Conservation (phyloP, 306 rosid genomes). For the Rosa lucieae region DNA sequence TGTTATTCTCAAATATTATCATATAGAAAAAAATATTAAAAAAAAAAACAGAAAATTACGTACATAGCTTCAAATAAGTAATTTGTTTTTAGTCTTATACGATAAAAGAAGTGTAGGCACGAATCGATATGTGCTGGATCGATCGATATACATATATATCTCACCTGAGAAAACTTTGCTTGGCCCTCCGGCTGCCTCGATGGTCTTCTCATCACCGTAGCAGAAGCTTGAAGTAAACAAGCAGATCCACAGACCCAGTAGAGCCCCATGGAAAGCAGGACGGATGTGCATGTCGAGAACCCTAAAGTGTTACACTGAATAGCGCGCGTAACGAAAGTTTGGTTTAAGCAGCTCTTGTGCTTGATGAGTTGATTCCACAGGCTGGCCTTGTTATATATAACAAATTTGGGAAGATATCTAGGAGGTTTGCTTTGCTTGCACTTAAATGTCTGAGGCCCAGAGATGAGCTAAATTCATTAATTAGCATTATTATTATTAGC, state of each 20-base stretch:
- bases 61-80: background rate
- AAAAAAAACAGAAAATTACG: background rate
- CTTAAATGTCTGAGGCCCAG: background rate
- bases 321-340: background rate
- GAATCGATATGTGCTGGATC: background rate
- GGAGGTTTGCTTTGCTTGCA: slow-evolving; percentile 9
- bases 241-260: slow-evolving; percentile 33
- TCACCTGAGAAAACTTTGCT: slow-evolving; percentile 29
- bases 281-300: slow-evolving; percentile 17
- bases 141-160: background rate
- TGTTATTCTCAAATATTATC: background rate
- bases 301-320: background rate
- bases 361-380: background rate
- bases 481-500: background rate
- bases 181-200: background rate
- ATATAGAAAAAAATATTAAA: background rate
- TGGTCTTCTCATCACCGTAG: background rate
- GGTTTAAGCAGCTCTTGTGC: background rate
- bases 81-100: background rate
- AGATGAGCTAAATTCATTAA: background rate
- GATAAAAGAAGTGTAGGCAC: background rate
- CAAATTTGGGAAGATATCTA: background rate
- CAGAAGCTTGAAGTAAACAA: slow-evolving; percentile 32
- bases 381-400: slow-evolving; percentile 13
- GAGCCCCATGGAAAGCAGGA: slow-evolving; percentile 18